Base-by-base conservation (phyloP, 148 eudicot genomes). In the Chenopodium quinoa region DNA sequence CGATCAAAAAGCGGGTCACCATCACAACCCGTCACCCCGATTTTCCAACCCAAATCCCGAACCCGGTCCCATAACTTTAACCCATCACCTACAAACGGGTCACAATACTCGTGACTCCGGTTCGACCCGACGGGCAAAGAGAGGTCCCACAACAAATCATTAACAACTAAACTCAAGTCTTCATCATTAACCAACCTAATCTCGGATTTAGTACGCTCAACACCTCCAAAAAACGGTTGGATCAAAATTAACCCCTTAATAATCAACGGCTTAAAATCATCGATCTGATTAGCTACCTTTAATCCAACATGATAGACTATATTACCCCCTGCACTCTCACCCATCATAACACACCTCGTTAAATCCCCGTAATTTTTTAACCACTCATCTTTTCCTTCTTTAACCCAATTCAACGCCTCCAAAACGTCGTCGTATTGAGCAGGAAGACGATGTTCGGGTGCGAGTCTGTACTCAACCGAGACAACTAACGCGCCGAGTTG, bases 111-210 rank as follows among this genome's bases (percentile, higher is more conserved):
- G 48, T 92, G 89, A 44, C 82, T 83, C 16, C 91, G 80, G 29
- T 83, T 82, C 19, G 83, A 84, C 9, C 92, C 90, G 0, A 31
- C 16, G 0, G 95, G 92, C 80, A 92, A 85, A 1, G 84, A 79
- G 14, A 92, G 62, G 2, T 90, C 89, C 95, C 95, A 92, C 50
- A 86, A 54, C 9, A 88, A 29, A 64, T 92, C 93, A 58, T 37
- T 83, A 0, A 78, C 83, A 8, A 64, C 76, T 12, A 90, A 23
- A 0, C 91, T 85, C 32, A 90, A 52, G n/a, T 79, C 34, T 62
- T 37, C 47, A 60, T 86, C 87, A 13, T 85, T 78, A 2, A 54
- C 82, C 20, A 82, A 72, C 34, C 85, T 84, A 10, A 74, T 4
- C 78, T 90, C 91, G 0, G 92, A 88, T 44, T 74, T 73, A 1